A percentile compares a stretch with the other conserved stretches of the same genome.
These are phyloP conservation scores for Naegleria lovaniensis DNA, from an alignment of 208 protist species.

Conservation along the genomic window DNA sequence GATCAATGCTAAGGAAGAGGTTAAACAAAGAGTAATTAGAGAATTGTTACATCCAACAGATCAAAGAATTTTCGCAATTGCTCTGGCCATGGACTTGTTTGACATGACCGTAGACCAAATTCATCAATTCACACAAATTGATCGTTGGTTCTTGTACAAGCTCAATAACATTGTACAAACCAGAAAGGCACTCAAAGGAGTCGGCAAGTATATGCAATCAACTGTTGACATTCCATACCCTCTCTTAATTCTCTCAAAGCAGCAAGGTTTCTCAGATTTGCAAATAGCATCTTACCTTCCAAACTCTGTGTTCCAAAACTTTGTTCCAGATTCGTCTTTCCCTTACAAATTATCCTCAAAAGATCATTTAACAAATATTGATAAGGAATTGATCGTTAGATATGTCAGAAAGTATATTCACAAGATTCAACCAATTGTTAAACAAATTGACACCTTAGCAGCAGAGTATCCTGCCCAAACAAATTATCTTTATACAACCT, in stretches of 20 bases:
- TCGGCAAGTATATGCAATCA: background rate
- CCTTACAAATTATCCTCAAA: background rate
- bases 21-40: slow-evolving; percentile 42
- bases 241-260: slow-evolving; percentile 67
- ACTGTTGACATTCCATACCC: slow-evolving; percentile 47
- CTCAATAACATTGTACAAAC: slow-evolving; percentile 70
- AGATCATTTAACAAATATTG: background rate
- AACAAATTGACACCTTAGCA: slow-evolving; percentile 94
- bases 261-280: slow-evolving; percentile 85
- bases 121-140: slow-evolving; percentile 85
- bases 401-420: slow-evolving; percentile 26
- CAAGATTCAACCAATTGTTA: slow-evolving; percentile 76
- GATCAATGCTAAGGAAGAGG: slow-evolving; percentile 43
- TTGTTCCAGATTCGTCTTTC: slow-evolving; percentile 1
- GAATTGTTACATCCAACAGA: slow-evolving; percentile 64
- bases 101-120: slow-evolving; percentile 79
- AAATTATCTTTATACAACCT: slow-evolving; percentile 90
- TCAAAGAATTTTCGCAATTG: slow-evolving; percentile 70
- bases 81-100: slow-evolving; percentile 56
- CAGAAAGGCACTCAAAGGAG: slow-evolving; percentile 37
- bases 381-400: slow-evolving; percentile 2
- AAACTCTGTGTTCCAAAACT: slow-evolving; percentile 22
- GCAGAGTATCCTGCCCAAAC: slow-evolving; percentile 92
- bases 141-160: slow-evolving; percentile 92
- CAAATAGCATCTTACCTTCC: slow-evolving; percentile 70